Percentiles rank a stretch among this genome's conserved stretches.
Conservation (phyloP, 1,284 basidiomycete genomes). For the Apiotrichum brassicae region DNA sequence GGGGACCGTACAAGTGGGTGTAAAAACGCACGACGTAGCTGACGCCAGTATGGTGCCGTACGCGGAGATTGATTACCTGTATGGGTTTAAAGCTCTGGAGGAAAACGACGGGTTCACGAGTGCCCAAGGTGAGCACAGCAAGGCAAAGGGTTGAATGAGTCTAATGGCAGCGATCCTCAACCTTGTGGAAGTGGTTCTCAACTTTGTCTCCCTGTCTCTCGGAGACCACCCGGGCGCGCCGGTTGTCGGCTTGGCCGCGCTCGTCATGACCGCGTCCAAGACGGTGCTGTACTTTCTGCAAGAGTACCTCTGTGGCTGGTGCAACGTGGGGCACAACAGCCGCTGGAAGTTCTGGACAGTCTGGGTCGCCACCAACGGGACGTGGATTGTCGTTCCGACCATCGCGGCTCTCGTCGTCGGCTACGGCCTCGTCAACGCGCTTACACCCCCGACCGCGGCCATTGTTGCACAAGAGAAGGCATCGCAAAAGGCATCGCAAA, state of each 20-base stretch:
- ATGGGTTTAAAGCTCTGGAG: slow-evolving; percentile 61
- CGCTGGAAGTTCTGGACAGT: slow-evolving; percentile 52
- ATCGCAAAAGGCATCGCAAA: no score
- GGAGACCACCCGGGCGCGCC: slow-evolving; percentile 52
- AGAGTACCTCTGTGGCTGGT: slow-evolving; percentile 50
- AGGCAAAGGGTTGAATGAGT: background rate
- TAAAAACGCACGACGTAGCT: background rate
- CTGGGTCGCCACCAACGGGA: slow-evolving; percentile 70
- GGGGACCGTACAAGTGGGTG: slow-evolving; percentile 66
- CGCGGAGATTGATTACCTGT: slow-evolving; percentile 60
- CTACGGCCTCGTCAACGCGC: slow-evolving; percentile 24
- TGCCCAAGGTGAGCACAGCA: slow-evolving; percentile 62
- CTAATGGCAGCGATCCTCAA: slow-evolving; percentile 63
- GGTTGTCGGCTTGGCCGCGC: slow-evolving; percentile 65
- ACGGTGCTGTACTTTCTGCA: slow-evolving; percentile 74
- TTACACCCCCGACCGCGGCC: slow-evolving; percentile 5
- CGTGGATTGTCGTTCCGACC: slow-evolving; percentile 36
- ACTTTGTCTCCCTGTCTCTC: slow-evolving; percentile 67
- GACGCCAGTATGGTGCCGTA: slow-evolving; percentile 25
- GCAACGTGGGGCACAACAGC: slow-evolving; percentile 69
- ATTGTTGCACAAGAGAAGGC: no score
- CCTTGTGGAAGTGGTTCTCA: slow-evolving; percentile 68
- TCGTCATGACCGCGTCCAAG: slow-evolving; percentile 72
- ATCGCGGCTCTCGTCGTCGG: slow-evolving; percentile 30
- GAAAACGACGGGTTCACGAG: slow-evolving; percentile 72